Conservation (phyloP, 1,139 yeast genomes). For the Lizanozyma gosingica region DNA sequence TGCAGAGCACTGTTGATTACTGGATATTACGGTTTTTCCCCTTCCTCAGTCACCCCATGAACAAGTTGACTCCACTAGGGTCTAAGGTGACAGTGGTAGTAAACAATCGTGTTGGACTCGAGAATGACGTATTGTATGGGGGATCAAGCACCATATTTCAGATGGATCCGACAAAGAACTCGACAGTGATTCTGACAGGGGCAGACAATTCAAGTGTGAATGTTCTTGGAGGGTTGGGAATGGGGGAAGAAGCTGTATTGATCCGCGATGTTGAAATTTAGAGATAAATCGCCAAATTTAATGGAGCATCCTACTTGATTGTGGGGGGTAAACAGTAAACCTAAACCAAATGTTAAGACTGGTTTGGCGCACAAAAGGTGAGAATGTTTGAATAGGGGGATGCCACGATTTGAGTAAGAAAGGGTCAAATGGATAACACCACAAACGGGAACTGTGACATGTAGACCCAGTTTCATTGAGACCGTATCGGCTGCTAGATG, state of each 20-base stretch:
- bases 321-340: no score
- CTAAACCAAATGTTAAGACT: no score
- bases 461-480: no score
- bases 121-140: slow-evolving; percentile 59
- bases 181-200: slow-evolving; percentile 5
- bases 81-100: slow-evolving; percentile 29
- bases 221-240: slow-evolving; percentile 47
- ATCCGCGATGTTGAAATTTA: slow-evolving; percentile 46
- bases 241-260: slow-evolving; percentile 55
- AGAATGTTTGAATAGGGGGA: no score
- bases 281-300: no score
- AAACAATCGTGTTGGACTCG: slow-evolving; percentile 72
- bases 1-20: slow-evolving; percentile 30
- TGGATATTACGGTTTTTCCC: slow-evolving; percentile 75
- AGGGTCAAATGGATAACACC: no score
- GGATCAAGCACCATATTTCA: slow-evolving; percentile 57
- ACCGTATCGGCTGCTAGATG: no score
- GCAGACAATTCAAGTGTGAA: slow-evolving; percentile 42
- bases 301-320: no score
- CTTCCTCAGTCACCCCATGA: slow-evolving; percentile 37
- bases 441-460: no score
- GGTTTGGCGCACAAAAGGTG: no score
- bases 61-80: slow-evolving; percentile 15
- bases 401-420: no score
- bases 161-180: slow-evolving; percentile 27